Base-by-base conservation (phyloP, 139 green algal species). In the Nannochloris sp. region DNA sequence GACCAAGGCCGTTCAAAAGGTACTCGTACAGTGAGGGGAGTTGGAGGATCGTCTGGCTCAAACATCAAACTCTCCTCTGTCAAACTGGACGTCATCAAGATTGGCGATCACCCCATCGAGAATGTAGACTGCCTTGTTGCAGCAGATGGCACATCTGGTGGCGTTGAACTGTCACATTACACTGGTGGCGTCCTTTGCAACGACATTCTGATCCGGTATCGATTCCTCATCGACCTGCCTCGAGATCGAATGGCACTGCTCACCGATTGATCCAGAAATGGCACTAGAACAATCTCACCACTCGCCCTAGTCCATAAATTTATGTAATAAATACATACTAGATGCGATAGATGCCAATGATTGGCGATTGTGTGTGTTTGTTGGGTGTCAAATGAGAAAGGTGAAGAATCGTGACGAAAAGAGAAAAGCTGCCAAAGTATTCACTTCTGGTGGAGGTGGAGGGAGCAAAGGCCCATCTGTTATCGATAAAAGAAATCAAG, bases 401-500 rank as follows among this genome's bases (percentile, higher is more conserved):
- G 51, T 68, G 18, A 75, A 65, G 61, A 75, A 75, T 60, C 31
- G 70, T 4, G 70, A 77, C 40, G 70, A 46, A 29, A 77, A 77
- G 62, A 54, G 63, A 3, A 25, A 34, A 14, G 49, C 48, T 34
- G 56, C 53, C 64, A 72, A 72, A 64, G 70, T 77, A 7, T 77
- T 66, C 37, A 51, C 36, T 23, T 87, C 79, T 49, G 85, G 84
- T 29, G 76, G 73, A 10, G 85, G 88, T 9, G 87, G 89, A 4
- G 81, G 85, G 21, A 84, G 67, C 25, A 91, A 90, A 60, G 90
- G 90, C 4, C 88, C 90, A 4, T 64, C 81, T 0, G 58, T 87
- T 1, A 37, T 95, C 1, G 90, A 96, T 66, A 96, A 96, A 72
- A 79, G 88, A 7, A 77, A 78, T 25, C 78, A 89, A 61, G 85